Conservation (phyloP, 2,329 filamentous ascomycete genomes). For the Furcasterigmium sp. region DNA sequence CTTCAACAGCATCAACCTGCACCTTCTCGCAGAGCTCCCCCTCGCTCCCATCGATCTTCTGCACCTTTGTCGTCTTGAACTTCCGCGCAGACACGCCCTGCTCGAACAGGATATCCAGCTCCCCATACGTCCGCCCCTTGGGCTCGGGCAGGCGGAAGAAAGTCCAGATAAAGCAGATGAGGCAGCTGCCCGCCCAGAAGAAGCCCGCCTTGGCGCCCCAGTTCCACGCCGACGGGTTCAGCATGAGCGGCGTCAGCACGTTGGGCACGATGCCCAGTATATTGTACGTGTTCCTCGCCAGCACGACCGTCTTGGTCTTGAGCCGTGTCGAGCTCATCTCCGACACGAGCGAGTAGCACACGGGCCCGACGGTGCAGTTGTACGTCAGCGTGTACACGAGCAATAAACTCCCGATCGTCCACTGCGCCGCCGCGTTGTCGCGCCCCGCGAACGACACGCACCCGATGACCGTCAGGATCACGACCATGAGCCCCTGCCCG, state of each 20-base stretch:
- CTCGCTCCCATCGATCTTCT: neutral
- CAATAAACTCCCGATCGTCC: constrained; percentile 40
- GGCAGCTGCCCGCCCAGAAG: constrained; percentile 38
- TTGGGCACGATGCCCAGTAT: constrained; percentile 41
- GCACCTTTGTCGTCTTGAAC: constrained; percentile 25
- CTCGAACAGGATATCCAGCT: constrained; percentile 52
- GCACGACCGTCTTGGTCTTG: constrained; percentile 37
- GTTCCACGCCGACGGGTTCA: constrained; percentile 40
- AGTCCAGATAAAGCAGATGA: constrained; percentile 41
- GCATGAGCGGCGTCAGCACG: constrained; percentile 39
- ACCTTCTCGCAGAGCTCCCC: neutral
- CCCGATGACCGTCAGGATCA: constrained; percentile 35
- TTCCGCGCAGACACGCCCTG: constrained; percentile 33
- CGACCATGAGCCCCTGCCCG: constrained; percentile 32
- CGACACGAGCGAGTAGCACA: constrained; percentile 36
- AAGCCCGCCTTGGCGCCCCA: constrained; percentile 43
- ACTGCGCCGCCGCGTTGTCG: constrained; percentile 39
- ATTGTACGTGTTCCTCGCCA: constrained; percentile 42
- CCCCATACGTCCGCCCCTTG: constrained; percentile 45
- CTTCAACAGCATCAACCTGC: neutral
- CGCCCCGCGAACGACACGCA: constrained; percentile 35
- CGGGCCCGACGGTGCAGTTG: constrained; percentile 39
- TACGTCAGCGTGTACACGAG: constrained; percentile 38
- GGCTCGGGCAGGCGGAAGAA: constrained; percentile 50
- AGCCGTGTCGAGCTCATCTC: constrained; percentile 40